Base-by-base conservation (phyloP, 1,139 yeast species). In the Kodamaea derodonti region DNA sequence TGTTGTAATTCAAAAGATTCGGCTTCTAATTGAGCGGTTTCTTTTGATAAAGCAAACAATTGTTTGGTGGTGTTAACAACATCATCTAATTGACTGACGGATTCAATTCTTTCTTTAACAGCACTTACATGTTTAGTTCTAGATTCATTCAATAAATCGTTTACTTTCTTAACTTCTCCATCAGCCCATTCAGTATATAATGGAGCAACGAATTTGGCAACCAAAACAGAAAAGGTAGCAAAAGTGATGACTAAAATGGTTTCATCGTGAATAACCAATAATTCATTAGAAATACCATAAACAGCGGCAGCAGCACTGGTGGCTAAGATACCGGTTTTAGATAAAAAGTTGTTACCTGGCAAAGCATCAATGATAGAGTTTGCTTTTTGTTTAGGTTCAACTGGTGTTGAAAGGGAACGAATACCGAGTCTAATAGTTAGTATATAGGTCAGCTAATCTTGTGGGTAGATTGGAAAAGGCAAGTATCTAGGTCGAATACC, bases 261-360 rank as follows among this genome's bases (percentile, higher is more conserved):
- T 75, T 92, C 98, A 60, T 88, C 97, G 68, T 92, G 95, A 56
- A 92, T 75, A 49, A 92, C 87, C 65, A 90, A 82, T 51, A 92
- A 75, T 65, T 88, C 95, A 69, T 86, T 87, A 54, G 96, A 84
- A 58, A 94, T 81, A 50, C 96, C 96, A 69, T 88, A 92, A 49
- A 90, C 65, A 46, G 95, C 82, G 41, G 95, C 97, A 41, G 97
- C 97, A 39, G 96, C 80, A 44, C 90, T 78, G 42, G 98, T 88
- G 54, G 97, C 97, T 59, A 92, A 73, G 58, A 90, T 77, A 58
- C 97, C 96, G 47, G 97, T 88, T 78, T 92, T 92, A 50, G 97
- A 78, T 52, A 92, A 67, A 52, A 79, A 72, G 56, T 78, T 80
- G 79, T 79, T 84, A 62, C 97, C 97, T 62, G 98, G 98, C 54